Base-by-base conservation (phyloP, 192 early-diverging fungal species). In the Dissophora ornata region DNA sequence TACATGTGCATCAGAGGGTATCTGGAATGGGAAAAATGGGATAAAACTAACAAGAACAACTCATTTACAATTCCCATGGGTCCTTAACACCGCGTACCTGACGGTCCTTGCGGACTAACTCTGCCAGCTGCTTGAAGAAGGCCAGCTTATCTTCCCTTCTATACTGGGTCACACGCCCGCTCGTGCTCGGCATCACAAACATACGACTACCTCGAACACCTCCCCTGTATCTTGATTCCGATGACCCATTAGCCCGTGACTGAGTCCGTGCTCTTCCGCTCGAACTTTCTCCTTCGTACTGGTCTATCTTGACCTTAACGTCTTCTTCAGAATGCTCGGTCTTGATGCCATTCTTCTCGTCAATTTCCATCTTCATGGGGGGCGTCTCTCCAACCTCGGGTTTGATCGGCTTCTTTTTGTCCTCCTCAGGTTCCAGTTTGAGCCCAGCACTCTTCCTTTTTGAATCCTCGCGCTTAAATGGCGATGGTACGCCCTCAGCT, bases 121-220 rank as follows among this genome's bases (percentile, higher is more conserved):
- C 68, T 21, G 68, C 71, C 33, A 81, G 42, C 26, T 78, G 71
- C 21, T 62, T 55, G 30, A 81, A 78, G 26, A 84, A 90, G 60
- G 73, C 71, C 16, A 88, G 66, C 71, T 93, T 93, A 11, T 89
- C 89, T 10, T 80, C 42, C 57, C 82, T 88, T 51, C 81, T 80
- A 71, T 90, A 93, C 9, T 87, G 79, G 2, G 84, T 71, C 19
- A 90, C 89, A 11, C 89, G 62, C 25, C 90, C 91, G 69, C 90
- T 91, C 0, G 90, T 92, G 18, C 89, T 90, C 18, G 90, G 90
- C 85, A 92, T 87, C 57, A 82, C 88, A 62, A 87, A 89, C 56
- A 89, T 83, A 50, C 34, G 80, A 36, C 69, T 62, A 7, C 69
- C 79, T 42, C 64, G 58, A 25, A 61, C 55, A 13, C 51, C 49